These are phyloP conservation scores for Rosa chinensis DNA, from an alignment of 306 rosid species.

Conservation along the genomic window DNA sequence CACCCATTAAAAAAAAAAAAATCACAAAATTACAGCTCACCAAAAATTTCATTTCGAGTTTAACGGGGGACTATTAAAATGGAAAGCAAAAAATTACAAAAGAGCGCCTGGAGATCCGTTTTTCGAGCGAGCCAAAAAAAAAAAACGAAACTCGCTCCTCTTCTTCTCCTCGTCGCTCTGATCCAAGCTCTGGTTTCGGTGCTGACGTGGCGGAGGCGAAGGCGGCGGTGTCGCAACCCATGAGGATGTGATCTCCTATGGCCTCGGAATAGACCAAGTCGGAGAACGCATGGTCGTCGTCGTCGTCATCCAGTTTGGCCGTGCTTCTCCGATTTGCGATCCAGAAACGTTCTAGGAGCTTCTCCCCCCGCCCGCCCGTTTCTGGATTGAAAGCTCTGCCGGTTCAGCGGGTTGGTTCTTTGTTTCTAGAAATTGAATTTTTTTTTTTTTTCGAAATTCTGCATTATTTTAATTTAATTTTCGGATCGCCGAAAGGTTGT, in stretches of 20 bases:
- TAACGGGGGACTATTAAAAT: constrained; percentile 10
- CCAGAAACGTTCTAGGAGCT: constrained; percentile 9
- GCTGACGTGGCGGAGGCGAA: constrained; percentile 25
- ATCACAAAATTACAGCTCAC: not conserved
- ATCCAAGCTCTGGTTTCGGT: constrained; percentile 6
- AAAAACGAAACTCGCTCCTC: constrained; percentile 12
- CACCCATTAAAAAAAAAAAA: not conserved
- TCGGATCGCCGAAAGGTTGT: not conserved
- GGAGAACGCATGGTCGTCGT: constrained; percentile 26
- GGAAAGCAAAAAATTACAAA: not conserved
- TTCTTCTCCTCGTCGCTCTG: not conserved
- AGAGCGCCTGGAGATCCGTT: constrained; percentile 19
- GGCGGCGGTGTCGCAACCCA: not conserved
- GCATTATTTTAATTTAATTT: not conserved
- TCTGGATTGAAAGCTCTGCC: not conserved
- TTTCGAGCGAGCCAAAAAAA: constrained; percentile 3
- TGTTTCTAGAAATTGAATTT: not conserved
- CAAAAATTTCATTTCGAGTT: not conserved
- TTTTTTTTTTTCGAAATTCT: not conserved
- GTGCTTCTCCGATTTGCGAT: constrained; percentile 32
- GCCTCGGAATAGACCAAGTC: constrained; percentile 3
- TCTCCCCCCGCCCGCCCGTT: not conserved
- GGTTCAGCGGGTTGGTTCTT: constrained; percentile 10
- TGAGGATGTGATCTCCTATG: constrained; percentile 18
- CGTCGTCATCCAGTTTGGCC: constrained; percentile 11